Percentiles rank a stretch among this genome's conserved stretches.
Conservation (phyloP, 2,329 filamentous ascomycete species). For the Arthroderma sp. region DNA sequence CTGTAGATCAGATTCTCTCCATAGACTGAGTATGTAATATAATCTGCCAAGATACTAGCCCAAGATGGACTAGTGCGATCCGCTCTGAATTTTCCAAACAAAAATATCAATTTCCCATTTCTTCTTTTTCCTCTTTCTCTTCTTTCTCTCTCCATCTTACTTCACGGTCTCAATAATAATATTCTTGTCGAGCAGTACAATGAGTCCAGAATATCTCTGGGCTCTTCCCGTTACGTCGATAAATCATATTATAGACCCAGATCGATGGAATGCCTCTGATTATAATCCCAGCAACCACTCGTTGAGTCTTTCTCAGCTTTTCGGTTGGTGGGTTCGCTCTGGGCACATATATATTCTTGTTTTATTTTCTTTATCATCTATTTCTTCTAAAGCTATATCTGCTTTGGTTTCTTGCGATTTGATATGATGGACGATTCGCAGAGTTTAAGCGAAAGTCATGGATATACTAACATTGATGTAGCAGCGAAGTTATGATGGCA, state of each 20-base stretch:
- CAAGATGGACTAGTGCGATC: too few relatives aligned
- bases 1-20: too few relatives aligned
- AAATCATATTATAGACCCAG: slow-evolving; percentile 33
- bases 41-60: too few relatives aligned
- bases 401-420: too few relatives aligned
- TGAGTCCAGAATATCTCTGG: slow-evolving; percentile 3
- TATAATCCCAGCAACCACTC: slow-evolving; percentile 29
- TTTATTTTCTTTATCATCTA: neutral
- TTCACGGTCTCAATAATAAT: slow-evolving; percentile 32
- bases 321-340: slow-evolving; percentile 31
- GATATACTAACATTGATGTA: too few relatives aligned
- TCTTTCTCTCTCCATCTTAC: slow-evolving; percentile 15
- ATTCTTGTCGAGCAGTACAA: slow-evolving; percentile 26
- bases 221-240: slow-evolving; percentile 22
- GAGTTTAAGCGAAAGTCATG: too few relatives aligned
- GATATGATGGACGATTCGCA: too few relatives aligned
- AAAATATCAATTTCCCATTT: slow-evolving; percentile 12
- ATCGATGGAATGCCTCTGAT: slow-evolving; percentile 25
- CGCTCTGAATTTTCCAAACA: too few relatives aligned
- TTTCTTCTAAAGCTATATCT: neutral
- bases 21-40: too few relatives aligned
- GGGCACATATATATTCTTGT: slow-evolving; percentile 25
- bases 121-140: slow-evolving; percentile 13
- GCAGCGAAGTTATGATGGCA: too few relatives aligned
- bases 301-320: slow-evolving; percentile 11